A percentile compares a stretch with the other conserved stretches of the same genome.
These are phyloP conservation scores for Geranium rotundifolium DNA, from an alignment of 345 rosid species.

Conservation along the genomic window DNA sequence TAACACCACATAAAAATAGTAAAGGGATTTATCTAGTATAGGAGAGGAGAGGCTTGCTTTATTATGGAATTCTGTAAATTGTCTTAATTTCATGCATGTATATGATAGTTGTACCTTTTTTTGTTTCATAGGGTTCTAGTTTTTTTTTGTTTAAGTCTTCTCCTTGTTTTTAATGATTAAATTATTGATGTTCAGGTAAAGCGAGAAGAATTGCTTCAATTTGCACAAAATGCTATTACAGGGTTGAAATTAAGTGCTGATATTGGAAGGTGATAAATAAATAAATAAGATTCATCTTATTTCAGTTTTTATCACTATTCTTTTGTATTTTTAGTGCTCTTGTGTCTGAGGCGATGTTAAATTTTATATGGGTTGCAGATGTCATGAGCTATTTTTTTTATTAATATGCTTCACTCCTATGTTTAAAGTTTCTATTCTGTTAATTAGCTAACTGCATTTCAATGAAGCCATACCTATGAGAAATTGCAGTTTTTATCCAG, in stretches of 20 bases:
- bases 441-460: neutral
- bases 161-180: neutral
- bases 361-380: neutral
- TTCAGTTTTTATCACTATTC: neutral
- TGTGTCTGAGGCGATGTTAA: neutral
- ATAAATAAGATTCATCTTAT: no score
- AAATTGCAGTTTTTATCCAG: neutral
- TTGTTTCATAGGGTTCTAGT: neutral
- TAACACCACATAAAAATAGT: neutral
- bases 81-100: neutral
- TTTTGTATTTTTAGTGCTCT: neutral
- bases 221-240: constrained; percentile 73
- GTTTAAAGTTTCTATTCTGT: no score
- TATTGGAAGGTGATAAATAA: constrained; percentile 44
- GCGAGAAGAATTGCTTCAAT: constrained; percentile 92
- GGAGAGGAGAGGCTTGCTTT: neutral
- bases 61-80: neutral
- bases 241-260: constrained; percentile 77
- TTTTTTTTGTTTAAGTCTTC: neutral
- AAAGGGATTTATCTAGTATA: no score
- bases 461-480: neutral
- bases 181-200: constrained; percentile 46
- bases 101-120: neutral
- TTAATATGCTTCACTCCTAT: no score
- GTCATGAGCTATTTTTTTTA: neutral